Conservation (phyloP, 176 grass and related monocot genomes). For the Hordeum vulgare region DNA sequence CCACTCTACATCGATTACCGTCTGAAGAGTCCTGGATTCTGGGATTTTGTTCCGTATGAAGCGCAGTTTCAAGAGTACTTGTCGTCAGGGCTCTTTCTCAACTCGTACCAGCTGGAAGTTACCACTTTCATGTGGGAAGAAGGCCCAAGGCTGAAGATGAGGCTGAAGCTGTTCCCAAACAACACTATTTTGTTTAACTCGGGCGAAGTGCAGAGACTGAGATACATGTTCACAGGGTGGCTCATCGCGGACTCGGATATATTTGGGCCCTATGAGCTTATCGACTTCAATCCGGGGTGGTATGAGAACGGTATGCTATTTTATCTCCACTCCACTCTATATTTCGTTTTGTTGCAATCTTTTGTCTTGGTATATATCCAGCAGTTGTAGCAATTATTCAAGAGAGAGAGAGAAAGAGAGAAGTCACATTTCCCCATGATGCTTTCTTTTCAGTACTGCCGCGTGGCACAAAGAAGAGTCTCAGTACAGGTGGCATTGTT, state of each 20-base stretch:
- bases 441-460: constrained; percentile 34
- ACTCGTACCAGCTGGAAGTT: constrained; percentile 41
- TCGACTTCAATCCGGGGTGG: constrained; percentile 41
- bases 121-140: constrained; percentile 50
- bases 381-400: not conserved
- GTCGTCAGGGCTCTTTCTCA: constrained; percentile 35
- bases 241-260: constrained; percentile 49
- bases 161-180: constrained; percentile 55
- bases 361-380: not conserved
- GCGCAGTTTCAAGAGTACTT: constrained; percentile 43
- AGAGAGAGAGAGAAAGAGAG: constrained; percentile 26
- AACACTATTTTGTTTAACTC: constrained; percentile 11
- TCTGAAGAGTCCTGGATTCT: constrained; percentile 69
- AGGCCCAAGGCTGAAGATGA: constrained; percentile 61
- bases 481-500: constrained; percentile 58
- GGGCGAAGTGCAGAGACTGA: constrained; percentile 45
- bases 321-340: not conserved
- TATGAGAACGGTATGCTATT: constrained; percentile 42
- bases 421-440: constrained; percentile 11
- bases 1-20: constrained; percentile 52
- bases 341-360: not conserved
- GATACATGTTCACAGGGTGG: constrained; percentile 63
- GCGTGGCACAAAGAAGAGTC: constrained; percentile 5
- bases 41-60: constrained; percentile 45
- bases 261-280: constrained; percentile 79